Base-by-base conservation (phyloP, 2,329 filamentous ascomycete genomes). In the Fusarium clavum region DNA sequence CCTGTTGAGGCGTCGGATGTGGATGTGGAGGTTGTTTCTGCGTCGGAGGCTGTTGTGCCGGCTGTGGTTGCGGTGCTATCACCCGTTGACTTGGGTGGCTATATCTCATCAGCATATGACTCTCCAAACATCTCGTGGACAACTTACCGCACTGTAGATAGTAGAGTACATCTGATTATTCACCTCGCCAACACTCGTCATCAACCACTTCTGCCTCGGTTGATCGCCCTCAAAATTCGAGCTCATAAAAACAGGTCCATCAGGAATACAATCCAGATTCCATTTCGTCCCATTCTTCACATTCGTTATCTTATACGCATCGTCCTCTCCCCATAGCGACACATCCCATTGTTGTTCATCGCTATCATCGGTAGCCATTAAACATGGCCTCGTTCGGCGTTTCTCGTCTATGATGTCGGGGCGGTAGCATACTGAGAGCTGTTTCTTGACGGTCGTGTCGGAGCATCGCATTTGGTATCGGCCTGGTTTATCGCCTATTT, bases 281-380 rank as follows among this genome's bases (percentile, higher is more conserved):
- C 76, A 79, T 6, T 71, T 59, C 2, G 77, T 77, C 14, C 78
- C 78, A 29, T 81, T 81, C 16, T 69, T 44, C 5, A 75, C 75
- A 45, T 80, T 81, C 47, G 69, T 66, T 48, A 81, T 65, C 14
- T 75, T 73, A 43, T 71, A 76, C n/a, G 75, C 75, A n/a, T 62
- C 63, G 32, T 76, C 71, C 8, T 29, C n/a, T 4, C 71, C 73
- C 77, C 77, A 79, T 40, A 73, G 57, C 10, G 73, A 63, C 1
- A 81, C 60, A 24, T 80, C 78, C 79, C 79, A 81, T 61, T 78
- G 73, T 54, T 81, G 79, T 12, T 57, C 64, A 10, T 76, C 67
- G 27, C 66, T 68, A 20, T 75, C 75, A 34, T 73, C 64, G 16
- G 76, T 71, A 3, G 56, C 58, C 32, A 57, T 57, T 56, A 81